Evolutionary conservation across 2,329 filamentous ascomycete species (phyloP).

Genomic region (Diplodia mutila): DNA sequence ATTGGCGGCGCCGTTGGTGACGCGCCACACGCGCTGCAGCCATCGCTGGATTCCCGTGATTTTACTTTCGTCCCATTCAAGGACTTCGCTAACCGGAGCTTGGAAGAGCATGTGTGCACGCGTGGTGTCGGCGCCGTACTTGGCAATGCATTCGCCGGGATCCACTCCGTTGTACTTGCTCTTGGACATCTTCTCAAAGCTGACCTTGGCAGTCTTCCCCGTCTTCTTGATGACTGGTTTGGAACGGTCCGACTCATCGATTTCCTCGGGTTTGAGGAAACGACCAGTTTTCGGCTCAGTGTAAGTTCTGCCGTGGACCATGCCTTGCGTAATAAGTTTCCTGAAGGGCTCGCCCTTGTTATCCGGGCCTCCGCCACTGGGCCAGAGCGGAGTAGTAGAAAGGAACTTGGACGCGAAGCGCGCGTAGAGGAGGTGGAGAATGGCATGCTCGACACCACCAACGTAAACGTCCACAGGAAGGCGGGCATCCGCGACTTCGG

Average conservation of each 20-base stretch:
- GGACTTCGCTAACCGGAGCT: slow-evolving; percentile 78
- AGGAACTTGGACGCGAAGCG: slow-evolving; percentile 91
- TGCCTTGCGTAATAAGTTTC: slow-evolving; percentile 83
- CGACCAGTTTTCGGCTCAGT: slow-evolving; percentile 73
- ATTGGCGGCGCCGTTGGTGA: neutral
- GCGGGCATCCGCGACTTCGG: slow-evolving; percentile 57
- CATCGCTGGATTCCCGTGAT: slow-evolving; percentile 82
- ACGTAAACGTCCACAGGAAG: slow-evolving; percentile 88
- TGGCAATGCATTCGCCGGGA: slow-evolving; percentile 70
- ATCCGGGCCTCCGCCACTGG: slow-evolving; percentile 39
- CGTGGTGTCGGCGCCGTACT: slow-evolving; percentile 81
- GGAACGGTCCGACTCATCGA: slow-evolving; percentile 63
- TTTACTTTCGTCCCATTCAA: slow-evolving; percentile 86
- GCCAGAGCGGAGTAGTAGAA: slow-evolving; percentile 57
- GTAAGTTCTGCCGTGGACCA: slow-evolving; percentile 89
- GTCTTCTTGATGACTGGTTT: slow-evolving; percentile 66
- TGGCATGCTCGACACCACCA: slow-evolving; percentile 88
- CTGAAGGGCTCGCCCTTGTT: slow-evolving; percentile 73
- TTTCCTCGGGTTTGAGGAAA: slow-evolving; percentile 76
- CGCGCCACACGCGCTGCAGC: slow-evolving; percentile 69
- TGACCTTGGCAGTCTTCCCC: slow-evolving; percentile 62
- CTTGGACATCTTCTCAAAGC: slow-evolving; percentile 93
- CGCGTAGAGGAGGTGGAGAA: slow-evolving; percentile 84
- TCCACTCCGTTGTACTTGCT: slow-evolving; percentile 93
- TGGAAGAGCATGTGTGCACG: slow-evolving; percentile 88